These are phyloP conservation scores for Penicillium sp. DNA, from an alignment of 2,329 filamentous ascomycete genomes.

Conservation along the genomic window DNA sequence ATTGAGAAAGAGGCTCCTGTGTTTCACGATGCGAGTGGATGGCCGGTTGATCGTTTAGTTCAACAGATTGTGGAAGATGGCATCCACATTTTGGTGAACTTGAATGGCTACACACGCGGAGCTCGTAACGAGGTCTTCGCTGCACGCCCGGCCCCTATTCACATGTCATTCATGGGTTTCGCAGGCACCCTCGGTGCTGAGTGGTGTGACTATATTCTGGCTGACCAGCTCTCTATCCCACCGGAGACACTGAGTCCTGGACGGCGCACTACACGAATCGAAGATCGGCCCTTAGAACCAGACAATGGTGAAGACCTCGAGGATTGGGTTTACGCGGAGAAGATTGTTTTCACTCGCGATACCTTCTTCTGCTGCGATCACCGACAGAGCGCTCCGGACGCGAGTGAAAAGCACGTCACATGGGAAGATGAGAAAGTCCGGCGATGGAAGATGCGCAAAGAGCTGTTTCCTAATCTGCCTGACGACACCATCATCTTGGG, in stretches of 20 bases:
- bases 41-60: conserved; percentile 79
- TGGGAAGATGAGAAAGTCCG: conserved; percentile 81
- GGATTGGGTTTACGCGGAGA: conserved; percentile 93
- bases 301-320: conserved; percentile 67
- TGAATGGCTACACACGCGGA: conserved; percentile 96
- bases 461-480: conserved; percentile 76
- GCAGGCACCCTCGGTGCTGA: conserved; percentile 92
- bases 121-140: conserved; percentile 98
- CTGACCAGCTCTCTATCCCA: conserved; percentile 83
- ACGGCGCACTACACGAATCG: conserved; percentile 68
- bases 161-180: conserved; percentile 99
- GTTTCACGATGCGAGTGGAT: conserved; percentile 82
- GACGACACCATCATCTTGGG: conserved; percentile 88
- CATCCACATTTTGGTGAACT: conserved; percentile 91
- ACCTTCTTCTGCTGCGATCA: conserved; percentile 99
- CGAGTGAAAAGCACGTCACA: conserved; percentile 60
- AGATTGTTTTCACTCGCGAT: conserved; percentile 88
- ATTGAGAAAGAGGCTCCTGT: conserved; percentile 90
- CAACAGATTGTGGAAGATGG: conserved; percentile 80
- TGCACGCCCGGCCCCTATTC: conserved; percentile 86
- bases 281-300: conserved; percentile 61
- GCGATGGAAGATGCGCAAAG: conserved; percentile 89
- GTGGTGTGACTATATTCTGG: conserved; percentile 97
- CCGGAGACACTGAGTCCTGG: conserved; percentile 74
- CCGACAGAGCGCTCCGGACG: conserved; percentile 77